Conservation (phyloP, 2,329 filamentous ascomycete genomes). For the Epichloe baconii region DNA sequence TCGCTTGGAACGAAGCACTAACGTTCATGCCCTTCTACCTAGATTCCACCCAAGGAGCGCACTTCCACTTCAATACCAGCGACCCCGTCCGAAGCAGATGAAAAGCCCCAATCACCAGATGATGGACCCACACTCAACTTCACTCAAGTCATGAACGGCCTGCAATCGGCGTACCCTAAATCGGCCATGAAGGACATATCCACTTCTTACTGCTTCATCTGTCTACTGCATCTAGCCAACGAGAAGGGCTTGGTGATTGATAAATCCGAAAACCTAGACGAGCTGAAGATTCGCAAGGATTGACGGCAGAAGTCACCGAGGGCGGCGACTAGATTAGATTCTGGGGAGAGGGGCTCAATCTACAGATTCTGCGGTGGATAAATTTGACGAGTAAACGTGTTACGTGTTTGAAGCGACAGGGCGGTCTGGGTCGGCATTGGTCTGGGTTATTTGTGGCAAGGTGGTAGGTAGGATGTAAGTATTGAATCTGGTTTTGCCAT, state of each 20-base stretch:
- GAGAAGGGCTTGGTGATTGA: slow-evolving; percentile 78
- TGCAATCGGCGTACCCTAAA: slow-evolving; percentile 77
- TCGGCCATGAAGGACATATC: slow-evolving; percentile 86
- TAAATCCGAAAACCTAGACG: slow-evolving; percentile 42
- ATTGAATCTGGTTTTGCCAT: too few species aligned
- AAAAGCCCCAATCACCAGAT: slow-evolving; percentile 18
- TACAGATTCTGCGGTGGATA: too few species aligned
- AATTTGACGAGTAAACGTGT: not conserved
- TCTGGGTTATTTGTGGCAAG: too few species aligned
- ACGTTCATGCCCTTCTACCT: slow-evolving; percentile 5
- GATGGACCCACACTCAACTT: slow-evolving; percentile 58
- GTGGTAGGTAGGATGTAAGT: too few species aligned
- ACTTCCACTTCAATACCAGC: slow-evolving; percentile 3
- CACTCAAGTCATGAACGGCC: slow-evolving; percentile 78
- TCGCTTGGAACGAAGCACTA: not conserved
- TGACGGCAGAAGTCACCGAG: slow-evolving; percentile 43
- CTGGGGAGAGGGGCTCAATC: not conserved
- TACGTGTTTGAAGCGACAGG: not conserved
- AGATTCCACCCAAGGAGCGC: not conserved
- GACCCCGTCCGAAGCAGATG: slow-evolving; percentile 16
- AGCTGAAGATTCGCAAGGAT: slow-evolving; percentile 49
- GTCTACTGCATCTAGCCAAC: slow-evolving; percentile 78
- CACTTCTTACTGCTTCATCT: slow-evolving; percentile 88
- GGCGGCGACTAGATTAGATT: slow-evolving; percentile 19
- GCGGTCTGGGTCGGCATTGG: too few species aligned